A percentile compares a stretch with the other conserved stretches of the same genome.
Evolutionary conservation across 108 stramenopile genomes (phyloP).

Genomic region (Nitzschia sp.): DNA sequence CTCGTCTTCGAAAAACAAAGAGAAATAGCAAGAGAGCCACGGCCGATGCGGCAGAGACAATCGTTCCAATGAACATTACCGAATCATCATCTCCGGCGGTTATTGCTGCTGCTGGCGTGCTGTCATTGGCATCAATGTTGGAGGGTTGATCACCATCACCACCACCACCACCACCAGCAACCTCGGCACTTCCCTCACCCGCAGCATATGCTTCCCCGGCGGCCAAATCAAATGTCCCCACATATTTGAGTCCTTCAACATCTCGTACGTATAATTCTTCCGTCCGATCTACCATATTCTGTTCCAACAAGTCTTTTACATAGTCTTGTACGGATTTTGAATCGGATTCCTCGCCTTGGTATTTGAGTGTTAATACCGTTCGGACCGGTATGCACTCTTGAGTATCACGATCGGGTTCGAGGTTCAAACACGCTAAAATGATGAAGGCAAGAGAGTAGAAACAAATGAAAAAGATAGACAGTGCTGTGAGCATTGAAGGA

Average conservation of each 20-base stretch:
- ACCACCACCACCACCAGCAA: background rate
- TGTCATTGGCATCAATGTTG: background rate
- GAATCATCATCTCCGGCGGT: background rate
- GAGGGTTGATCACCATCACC: too few species aligned
- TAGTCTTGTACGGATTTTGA: background rate
- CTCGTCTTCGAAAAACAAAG: background rate
- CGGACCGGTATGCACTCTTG: constrained; percentile 7
- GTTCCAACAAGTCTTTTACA: constrained; percentile 5
- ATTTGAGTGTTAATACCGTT: background rate
- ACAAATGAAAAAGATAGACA: background rate
- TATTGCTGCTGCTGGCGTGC: too few species aligned
- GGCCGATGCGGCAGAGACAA: background rate
- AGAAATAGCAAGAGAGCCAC: background rate
- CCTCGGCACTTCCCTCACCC: background rate
- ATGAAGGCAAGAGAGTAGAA: background rate
- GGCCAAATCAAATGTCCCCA: background rate
- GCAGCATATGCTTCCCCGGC: too few species aligned
- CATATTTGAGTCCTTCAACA: constrained; percentile 1
- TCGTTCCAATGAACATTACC: constrained; percentile 1
- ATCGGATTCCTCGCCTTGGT: background rate
- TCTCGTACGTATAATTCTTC: constrained; percentile 5
- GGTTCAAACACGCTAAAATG: background rate
- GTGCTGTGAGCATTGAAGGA: too few species aligned
- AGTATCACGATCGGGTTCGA: background rate
- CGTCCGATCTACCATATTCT: background rate